phyloP scores from a whole-genome alignment of 192 early-diverging fungal genomes.

The Gonapodya prolifera region DNA sequence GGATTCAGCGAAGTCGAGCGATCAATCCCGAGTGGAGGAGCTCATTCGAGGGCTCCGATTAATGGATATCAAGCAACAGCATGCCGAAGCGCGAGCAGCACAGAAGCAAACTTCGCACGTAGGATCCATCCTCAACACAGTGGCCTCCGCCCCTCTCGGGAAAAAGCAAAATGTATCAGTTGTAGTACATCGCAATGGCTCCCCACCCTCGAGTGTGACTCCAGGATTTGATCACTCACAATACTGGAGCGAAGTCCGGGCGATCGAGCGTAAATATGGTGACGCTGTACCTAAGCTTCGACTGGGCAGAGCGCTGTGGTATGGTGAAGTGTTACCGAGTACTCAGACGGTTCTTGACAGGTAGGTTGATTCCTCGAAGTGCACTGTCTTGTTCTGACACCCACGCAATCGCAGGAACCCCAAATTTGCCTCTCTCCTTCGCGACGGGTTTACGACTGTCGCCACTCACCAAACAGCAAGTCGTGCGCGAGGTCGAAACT shows the following conservation, averaged over 20 bases:
- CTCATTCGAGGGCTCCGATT: not conserved
- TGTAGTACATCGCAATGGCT: constrained; percentile 22
- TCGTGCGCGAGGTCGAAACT: constrained; percentile 81
- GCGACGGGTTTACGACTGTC: constrained; percentile 66
- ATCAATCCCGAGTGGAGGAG: not conserved
- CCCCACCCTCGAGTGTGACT: constrained; percentile 30
- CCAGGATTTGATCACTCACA: constrained; percentile 43
- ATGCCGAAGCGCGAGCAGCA: not conserved
- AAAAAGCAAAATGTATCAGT: not conserved
- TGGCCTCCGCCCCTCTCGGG: not conserved
- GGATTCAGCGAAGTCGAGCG: not conserved
- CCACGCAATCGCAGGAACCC: constrained; percentile 36
- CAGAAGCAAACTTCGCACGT: not conserved
- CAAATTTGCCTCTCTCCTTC: constrained; percentile 46
- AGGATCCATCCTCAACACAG: not conserved
- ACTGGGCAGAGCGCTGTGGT: constrained; percentile 66
- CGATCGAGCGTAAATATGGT: constrained; percentile 5
- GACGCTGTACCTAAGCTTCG: not conserved
- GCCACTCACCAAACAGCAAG: constrained; percentile 75
- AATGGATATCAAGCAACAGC: not conserved
- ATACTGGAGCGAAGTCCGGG: constrained; percentile 33
- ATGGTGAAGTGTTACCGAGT: constrained; percentile 60
- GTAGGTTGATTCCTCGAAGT: constrained; percentile 20
- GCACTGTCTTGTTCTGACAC: constrained; percentile 4
- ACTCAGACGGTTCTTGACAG: constrained; percentile 93